Evolutionary conservation across 257 asterid genomes (phyloP).

Genomic region (Anisodus tanguticus): DNA sequence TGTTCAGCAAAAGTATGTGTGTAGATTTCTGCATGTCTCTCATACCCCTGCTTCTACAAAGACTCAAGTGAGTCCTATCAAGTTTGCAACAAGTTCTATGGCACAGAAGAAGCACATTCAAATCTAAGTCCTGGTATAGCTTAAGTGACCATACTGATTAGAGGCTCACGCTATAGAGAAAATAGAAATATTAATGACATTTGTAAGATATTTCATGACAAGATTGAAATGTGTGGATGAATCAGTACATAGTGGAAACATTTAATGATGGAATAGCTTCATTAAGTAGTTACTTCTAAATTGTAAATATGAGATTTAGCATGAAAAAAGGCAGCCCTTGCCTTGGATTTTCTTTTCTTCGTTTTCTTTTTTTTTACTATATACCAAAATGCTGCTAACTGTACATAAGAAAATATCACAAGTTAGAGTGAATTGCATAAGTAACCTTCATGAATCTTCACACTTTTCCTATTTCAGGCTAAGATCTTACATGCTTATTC

Average conservation of each 20-base stretch:
- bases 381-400: not conserved
- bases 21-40: not conserved
- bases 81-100: not conserved
- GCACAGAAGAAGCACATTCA: not conserved
- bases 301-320: not conserved
- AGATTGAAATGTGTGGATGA: not conserved
- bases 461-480: not conserved
- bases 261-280: not conserved
- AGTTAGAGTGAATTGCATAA: not conserved
- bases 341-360: not conserved
- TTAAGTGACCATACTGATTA: not conserved
- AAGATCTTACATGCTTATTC: slow-evolving; percentile 11
- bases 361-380: not conserved
- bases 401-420: not conserved
- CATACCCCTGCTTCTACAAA: not conserved
- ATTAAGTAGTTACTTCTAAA: not conserved
- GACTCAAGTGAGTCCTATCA: not conserved
- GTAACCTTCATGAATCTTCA: not conserved
- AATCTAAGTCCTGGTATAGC: not conserved
- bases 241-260: not conserved
- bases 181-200: not conserved
- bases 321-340: not conserved
- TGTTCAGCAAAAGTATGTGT: not conserved
- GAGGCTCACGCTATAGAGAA: not conserved
- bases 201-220: not conserved